These are phyloP conservation scores for Pichia sp. DNA, from an alignment of 1,139 yeast species.

Conservation along the genomic window DNA sequence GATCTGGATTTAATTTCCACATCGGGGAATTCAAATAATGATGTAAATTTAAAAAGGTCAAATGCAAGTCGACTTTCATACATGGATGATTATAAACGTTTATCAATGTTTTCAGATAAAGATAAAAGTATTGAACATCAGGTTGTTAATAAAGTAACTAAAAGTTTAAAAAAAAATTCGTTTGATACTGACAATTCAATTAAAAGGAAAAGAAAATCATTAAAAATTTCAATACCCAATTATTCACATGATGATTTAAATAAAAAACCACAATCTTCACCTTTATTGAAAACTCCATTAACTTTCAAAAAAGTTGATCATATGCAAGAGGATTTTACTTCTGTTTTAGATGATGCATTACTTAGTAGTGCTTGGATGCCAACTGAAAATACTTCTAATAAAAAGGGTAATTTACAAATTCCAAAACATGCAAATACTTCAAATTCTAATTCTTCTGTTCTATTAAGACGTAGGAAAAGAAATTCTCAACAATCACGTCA, in stretches of 20 bases:
- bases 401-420: not conserved
- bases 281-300: constrained; percentile 4
- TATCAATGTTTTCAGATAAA: constrained; percentile 4
- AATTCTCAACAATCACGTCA: not conserved
- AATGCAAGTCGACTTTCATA: not conserved
- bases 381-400: not conserved
- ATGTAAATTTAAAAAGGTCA: no score
- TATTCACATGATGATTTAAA: not conserved
- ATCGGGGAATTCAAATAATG: not conserved
- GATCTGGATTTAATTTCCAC: not conserved
- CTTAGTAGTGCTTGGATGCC: constrained; percentile 14
- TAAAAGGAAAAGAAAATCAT: not conserved
- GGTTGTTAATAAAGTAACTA: not conserved
- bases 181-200: no score
- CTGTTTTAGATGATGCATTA: constrained; percentile 14
- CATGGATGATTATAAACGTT: constrained; percentile 1
- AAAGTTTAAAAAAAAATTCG: not conserved
- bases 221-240: constrained; percentile 3
- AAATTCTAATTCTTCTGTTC: not conserved
- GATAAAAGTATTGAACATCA: not conserved
- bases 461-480: constrained; percentile 3
- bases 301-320: not conserved
- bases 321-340: constrained; percentile 10
- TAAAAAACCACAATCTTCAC: not conserved
- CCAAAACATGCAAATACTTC: not conserved